These are phyloP conservation scores for Solanum infundibuliforme DNA, from an alignment of 257 asterid genomes.

Conservation along the genomic window DNA sequence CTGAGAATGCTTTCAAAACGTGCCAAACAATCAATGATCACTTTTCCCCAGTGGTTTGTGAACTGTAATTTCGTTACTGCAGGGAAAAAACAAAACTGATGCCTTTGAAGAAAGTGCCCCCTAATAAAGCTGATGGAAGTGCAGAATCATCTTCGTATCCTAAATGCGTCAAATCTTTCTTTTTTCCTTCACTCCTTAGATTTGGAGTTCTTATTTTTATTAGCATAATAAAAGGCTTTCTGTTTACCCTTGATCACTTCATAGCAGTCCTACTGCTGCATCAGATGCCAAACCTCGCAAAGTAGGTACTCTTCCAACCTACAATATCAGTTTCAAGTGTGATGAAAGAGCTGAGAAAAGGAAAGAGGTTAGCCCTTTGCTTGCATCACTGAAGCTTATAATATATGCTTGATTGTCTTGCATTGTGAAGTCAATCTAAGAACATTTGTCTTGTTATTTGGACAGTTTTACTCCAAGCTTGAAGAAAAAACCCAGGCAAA, in stretches of 20 bases:
- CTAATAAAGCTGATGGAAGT: slow-evolving; percentile 17
- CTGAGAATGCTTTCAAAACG: background rate
- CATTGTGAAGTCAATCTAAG: background rate
- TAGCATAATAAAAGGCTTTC: background rate
- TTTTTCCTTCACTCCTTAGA: background rate
- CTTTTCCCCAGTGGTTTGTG: background rate
- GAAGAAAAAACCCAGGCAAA: slow-evolving; percentile 91
- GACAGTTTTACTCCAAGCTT: slow-evolving; percentile 77
- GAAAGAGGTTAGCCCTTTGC: slow-evolving; percentile 57
- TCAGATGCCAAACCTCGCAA: slow-evolving; percentile 50
- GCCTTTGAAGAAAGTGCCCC: slow-evolving; percentile 22
- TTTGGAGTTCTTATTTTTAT: background rate
- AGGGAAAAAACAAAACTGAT: slow-evolving; percentile 20
- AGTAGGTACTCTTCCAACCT: slow-evolving; percentile 67
- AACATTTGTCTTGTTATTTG: slow-evolving; percentile 4
- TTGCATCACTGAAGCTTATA: background rate
- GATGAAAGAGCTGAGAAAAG: slow-evolving; percentile 95
- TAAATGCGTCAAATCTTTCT: background rate
- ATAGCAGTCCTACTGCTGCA: slow-evolving; percentile 55
- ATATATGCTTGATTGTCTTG: background rate
- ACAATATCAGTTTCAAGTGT: slow-evolving; percentile 77
- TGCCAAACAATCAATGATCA: background rate
- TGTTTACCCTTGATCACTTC: slow-evolving; percentile 38
- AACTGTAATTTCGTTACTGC: background rate
- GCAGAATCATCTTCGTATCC: slow-evolving; percentile 28